phyloP scores from a whole-genome alignment of 129 eudicot genomes.

The Flaveria trinervia region DNA sequence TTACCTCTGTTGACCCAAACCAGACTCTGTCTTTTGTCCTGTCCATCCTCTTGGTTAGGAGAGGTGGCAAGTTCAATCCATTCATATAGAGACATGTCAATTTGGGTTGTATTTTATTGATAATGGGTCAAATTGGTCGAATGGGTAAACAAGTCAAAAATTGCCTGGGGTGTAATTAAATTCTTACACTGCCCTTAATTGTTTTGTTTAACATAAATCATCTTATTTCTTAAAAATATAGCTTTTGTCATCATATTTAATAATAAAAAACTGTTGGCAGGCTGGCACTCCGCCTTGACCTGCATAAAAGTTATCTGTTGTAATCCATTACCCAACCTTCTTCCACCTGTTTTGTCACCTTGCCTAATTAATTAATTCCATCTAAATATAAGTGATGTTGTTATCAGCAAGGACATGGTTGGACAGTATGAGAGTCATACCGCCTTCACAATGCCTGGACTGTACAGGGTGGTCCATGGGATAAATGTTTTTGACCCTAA shows the following conservation, averaged over 20 bases:
- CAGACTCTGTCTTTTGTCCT: not conserved
- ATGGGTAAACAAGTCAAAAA: not conserved
- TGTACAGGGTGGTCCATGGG: slow-evolving; percentile 94
- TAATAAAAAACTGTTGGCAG: not conserved
- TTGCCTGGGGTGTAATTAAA: not conserved
- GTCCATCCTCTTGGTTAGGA: not conserved
- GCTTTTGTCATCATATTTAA: not conserved
- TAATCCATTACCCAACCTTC: not conserved
- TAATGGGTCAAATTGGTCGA: not conserved
- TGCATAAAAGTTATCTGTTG: not conserved
- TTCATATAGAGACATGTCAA: not conserved
- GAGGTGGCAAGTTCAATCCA: not conserved
- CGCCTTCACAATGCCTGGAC: slow-evolving; percentile 90
- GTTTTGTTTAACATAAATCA: not conserved
- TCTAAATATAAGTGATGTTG: not conserved
- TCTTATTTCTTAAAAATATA: not conserved
- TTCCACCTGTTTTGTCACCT: not conserved
- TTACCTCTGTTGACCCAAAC: not conserved
- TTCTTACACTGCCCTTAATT: not conserved
- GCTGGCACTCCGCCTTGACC: not conserved
- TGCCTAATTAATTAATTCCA: not conserved
- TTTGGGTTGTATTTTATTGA: not conserved
- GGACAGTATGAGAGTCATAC: slow-evolving; percentile 96
- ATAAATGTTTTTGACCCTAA: slow-evolving; percentile 90
- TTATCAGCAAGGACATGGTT: slow-evolving; percentile 76